These are phyloP conservation scores for Oryza glaberrima DNA, from an alignment of 176 grass and related monocot genomes.

Conservation along the genomic window DNA sequence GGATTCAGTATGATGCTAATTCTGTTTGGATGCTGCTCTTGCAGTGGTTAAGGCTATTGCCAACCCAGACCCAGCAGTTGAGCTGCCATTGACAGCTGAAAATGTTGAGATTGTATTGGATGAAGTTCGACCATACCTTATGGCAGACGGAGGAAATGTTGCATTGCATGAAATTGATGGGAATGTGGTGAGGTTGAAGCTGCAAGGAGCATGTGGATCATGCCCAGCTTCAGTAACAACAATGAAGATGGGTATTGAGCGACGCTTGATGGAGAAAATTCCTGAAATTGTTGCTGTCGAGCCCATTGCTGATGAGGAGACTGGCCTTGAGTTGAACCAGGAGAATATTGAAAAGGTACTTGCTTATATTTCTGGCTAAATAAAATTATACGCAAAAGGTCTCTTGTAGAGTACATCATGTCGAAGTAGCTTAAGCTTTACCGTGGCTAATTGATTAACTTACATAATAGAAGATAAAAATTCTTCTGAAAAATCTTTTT, in stretches of 20 bases:
- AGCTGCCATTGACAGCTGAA: slow-evolving; percentile 84
- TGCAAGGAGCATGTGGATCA: slow-evolving; percentile 95
- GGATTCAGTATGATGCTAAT: slow-evolving; percentile 4
- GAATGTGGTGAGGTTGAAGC: slow-evolving; percentile 77
- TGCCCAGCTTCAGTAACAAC: slow-evolving; percentile 94
- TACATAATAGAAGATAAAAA: background rate
- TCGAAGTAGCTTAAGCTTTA: background rate
- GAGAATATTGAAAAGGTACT: slow-evolving; percentile 92
- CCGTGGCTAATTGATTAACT: background rate
- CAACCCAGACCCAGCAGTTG: slow-evolving; percentile 56
- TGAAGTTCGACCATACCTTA: slow-evolving; percentile 97
- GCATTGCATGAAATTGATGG: slow-evolving; percentile 89
- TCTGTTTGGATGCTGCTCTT: slow-evolving; percentile 11
- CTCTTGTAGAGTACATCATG: slow-evolving; percentile 5
- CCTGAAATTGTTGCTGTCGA: slow-evolving; percentile 92
- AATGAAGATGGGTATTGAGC: slow-evolving; percentile 93
- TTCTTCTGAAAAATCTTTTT: slow-evolving; percentile 1
- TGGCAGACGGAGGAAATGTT: slow-evolving; percentile 95
- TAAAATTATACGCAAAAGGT: background rate
- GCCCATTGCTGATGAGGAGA: slow-evolving; percentile 80
- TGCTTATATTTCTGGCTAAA: background rate
- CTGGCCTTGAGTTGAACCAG: slow-evolving; percentile 80
- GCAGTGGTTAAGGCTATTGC: slow-evolving; percentile 76
- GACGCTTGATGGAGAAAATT: slow-evolving; percentile 96
- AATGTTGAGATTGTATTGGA: slow-evolving; percentile 90